Evolutionary conservation across 768 basidiomycete genomes (phyloP), one percentile per base, ranked within the genome.

Genomic region (Phaeotremella fagi): DNA sequence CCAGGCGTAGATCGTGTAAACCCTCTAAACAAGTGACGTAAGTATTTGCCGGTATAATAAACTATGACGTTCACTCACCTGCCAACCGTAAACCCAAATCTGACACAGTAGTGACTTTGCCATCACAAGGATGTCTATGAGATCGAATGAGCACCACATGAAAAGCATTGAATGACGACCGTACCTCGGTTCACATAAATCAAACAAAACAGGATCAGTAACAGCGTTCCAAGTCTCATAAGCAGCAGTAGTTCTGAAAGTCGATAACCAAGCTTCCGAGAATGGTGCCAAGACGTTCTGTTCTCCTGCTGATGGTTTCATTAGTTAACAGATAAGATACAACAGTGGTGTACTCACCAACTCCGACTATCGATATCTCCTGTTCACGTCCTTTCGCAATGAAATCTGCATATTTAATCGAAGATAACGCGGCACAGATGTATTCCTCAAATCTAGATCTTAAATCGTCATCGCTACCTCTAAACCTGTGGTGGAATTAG

Each of bases 371-470:
- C 4, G 70, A 55, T 80, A 44, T 83, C 83, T 59, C 64, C 69
- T 28, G 78, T 78, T 72, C 85, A 81, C 35, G 85, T 80, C 74
- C 71, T 71, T 86, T 89, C 7, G 79, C 71, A 20, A 90, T 64
- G 75, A 89, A 99, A 59, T 90, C 89, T 1, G 85, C 83, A 71
- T 90, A 97, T 72, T 91, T 90, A 57, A 98, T 83, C 14, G 87
- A 84, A 2, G 92, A 81, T 9, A 99, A 80, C 2, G 88, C 87
- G 2, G 87, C 86, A 23, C 83, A 85, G 42, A 98, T 83, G 67
- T 99, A 99, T 70, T 98, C 94, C 71, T 98, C 91, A 50, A 94
- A 94, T 83, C 87, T 92, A 29, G 82, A 80, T 52, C 95, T 80
- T 23, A 99, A 75, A 68, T 92, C 97, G 72, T 99, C 95, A 63